Evolutionary conservation across 495 filamentous ascomycete genomes (phyloP), one percentile per base, ranked within the genome.

Genomic region (Aspergillus nanangensis): DNA sequence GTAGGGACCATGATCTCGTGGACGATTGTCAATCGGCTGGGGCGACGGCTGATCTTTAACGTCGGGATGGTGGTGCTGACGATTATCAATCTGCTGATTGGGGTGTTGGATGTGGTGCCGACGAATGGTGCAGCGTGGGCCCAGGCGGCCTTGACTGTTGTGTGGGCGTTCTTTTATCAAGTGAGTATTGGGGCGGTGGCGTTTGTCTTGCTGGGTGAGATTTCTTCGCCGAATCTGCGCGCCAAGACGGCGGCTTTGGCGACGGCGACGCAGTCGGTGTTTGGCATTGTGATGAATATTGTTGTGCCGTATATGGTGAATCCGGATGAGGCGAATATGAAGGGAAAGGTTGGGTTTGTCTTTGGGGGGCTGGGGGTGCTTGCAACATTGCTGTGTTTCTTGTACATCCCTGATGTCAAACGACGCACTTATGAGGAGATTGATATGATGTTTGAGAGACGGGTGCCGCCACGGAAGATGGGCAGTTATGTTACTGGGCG

Each of bases 251-350:
- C 81, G 2, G 81, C 73, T 5, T 56, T 88, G 3, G 79, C 81
- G 0, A 80, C 80, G 1, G 81, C 79, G 5, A 65, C 72, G 0
- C 80, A 87, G 44, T 74, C 77, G 0, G 48, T 81, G 0, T 59
- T 82, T 33, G 77, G 77, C 1, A 82, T 84, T 33, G 63, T 73
- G 8, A 82, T 81, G 66, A 81, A 77, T 4, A 72, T 87, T 10
- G 76, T 76, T 0, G 80, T 84, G 38, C 80, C 81, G 0, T 83
- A 86, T 47, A 77, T 84, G 75, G 74, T 87, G 35, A 86, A 84
- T 48, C 78, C 80, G 1, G 76, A 82, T 37, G 66, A 80, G 20
- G 82, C 73, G 18, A 77, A 86, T 47, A 66, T 82, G 65, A 71
- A 74, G 40, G 81, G 81, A 1, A 85, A 87, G 56, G 64, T 83